Base-by-base conservation (phyloP, 306 rosid genomes). In the Myrica gale region DNA sequence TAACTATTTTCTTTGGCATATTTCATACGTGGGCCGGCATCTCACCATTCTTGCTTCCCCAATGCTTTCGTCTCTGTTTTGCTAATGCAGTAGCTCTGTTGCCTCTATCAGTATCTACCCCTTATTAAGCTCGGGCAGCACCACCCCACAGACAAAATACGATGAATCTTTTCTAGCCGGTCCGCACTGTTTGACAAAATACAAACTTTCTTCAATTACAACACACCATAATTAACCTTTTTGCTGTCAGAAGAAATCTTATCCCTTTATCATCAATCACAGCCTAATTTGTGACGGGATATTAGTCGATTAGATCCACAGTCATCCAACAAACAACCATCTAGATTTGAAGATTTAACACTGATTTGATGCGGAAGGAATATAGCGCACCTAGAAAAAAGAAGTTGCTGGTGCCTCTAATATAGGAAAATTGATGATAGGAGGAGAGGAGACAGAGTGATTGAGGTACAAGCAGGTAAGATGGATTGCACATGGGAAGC, bases 401-500 rank as follows among this genome's bases (percentile, higher is more conserved):
- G 43, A 80, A 4, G 56, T 12, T 37, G 72, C 44, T 11, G 65
- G 55, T 20, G 47, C 43, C 41, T 70, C 41, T 42, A 41, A 4
- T 17, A 23, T 0, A 26, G 69, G 71, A 15, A 43, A 26, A 58
- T 56, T 41, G n/a, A 81, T 74, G 72, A 80, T 39, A 62, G 71
- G 76, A 62, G 71, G 76, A 19, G 74, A 16, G 62, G 74, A 16
- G 62, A 69, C 1, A 82, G 13, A 63, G 52, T 76, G 80, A 74
- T 12, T 54, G 74, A 69, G 78, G 47, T 57, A 69, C 7, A 68
- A 42, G 32, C 60, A 63, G 23, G 53, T 0, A 50, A 10, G 66
- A 16, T 23, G 23, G 23, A 63, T 21, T 62, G 90, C 91, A 90
- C 92, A 86, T 90, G 96, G 89, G 73, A 76, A 80, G 26, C 76